Conservation (phyloP, 2,329 filamentous ascomycete genomes). For the Penicillium capsulatum region DNA sequence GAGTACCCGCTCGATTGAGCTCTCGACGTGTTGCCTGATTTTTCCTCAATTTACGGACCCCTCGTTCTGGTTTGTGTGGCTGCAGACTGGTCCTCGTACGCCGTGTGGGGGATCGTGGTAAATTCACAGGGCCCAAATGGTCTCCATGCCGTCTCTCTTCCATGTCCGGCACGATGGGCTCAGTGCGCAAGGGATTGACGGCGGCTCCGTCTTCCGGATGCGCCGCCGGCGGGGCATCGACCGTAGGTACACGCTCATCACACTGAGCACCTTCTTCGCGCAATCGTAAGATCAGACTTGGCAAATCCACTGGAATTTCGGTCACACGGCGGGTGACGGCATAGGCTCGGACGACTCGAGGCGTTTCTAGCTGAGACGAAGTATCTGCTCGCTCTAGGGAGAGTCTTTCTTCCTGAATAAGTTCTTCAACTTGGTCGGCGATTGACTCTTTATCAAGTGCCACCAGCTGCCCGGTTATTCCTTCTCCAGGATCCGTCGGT, state of each 20-base stretch:
- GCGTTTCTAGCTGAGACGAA: slow-evolving; percentile 6
- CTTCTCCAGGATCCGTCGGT: slow-evolving; percentile 7
- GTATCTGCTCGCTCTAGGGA: slow-evolving; percentile 5
- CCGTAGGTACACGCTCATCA: slow-evolving; percentile 9
- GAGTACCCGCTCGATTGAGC: slow-evolving; percentile 12
- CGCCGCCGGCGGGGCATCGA: slow-evolving; percentile 4
- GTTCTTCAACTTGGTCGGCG: slow-evolving; percentile 10
- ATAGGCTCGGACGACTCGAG: slow-evolving; percentile 5
- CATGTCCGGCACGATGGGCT: slow-evolving; percentile 6
- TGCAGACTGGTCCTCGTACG: slow-evolving; percentile 9
- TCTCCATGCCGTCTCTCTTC: slow-evolving; percentile 6
- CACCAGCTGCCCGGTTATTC: slow-evolving; percentile 8
- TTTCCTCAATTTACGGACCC: slow-evolving; percentile 10
- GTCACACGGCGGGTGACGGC: slow-evolving; percentile 9
- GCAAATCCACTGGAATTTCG: slow-evolving; percentile 11
- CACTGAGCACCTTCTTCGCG: slow-evolving; percentile 8
- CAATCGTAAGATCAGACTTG: slow-evolving; percentile 9
- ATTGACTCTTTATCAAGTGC: slow-evolving; percentile 7
- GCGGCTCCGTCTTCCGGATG: slow-evolving; percentile 7
- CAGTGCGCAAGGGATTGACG: slow-evolving; percentile 4
- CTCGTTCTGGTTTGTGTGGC: slow-evolving; percentile 10
- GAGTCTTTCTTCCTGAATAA: slow-evolving; percentile 7
- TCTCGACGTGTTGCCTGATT: slow-evolving; percentile 11
- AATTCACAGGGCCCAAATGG: slow-evolving; percentile 8
- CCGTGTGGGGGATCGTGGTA: slow-evolving; percentile 6